Evolutionary conservation across 1,284 basidiomycete species (phyloP).

Genomic region (Grifola frondosa): DNA sequence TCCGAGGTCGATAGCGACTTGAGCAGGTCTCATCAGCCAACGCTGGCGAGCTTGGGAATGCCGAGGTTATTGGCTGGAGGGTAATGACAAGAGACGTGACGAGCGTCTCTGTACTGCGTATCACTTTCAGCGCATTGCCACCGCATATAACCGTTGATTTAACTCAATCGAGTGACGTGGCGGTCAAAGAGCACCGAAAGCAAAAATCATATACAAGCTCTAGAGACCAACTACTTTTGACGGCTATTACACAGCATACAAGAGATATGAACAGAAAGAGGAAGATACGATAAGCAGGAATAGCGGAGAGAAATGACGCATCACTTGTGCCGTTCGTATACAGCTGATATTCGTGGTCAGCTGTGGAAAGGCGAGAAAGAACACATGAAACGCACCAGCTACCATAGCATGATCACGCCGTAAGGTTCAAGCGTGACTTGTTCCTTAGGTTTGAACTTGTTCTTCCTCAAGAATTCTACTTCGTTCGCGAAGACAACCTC

Average conservation of each 20-base stretch:
- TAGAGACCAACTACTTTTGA: conserved; percentile 27
- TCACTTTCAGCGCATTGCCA: too few relatives aligned
- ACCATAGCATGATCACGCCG: conserved; percentile 84
- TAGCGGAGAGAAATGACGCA: conserved; percentile 10
- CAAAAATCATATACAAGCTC: conserved; percentile 1
- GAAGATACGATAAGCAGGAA: conserved; percentile 10
- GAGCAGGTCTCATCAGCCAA: conserved; percentile 56
- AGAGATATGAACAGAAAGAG: conserved; percentile 19
- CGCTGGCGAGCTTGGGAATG: conserved; percentile 12
- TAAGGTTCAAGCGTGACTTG: conserved; percentile 90
- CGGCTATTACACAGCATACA: conserved; percentile 25
- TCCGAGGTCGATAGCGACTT: conserved; percentile 70
- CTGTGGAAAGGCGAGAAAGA: background rate
- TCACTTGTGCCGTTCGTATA: conserved; percentile 50
- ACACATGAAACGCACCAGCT: conserved; percentile 43
- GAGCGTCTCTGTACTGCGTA: conserved; percentile 13
- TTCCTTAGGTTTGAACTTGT: conserved; percentile 90
- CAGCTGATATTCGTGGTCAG: conserved; percentile 36
- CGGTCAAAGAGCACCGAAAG: conserved; percentile 7
- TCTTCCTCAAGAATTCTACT: conserved; percentile 81
- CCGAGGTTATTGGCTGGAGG: conserved; percentile 8
- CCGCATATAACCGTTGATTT: conserved; percentile 22
- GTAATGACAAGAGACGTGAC: conserved; percentile 4
- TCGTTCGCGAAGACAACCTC: conserved; percentile 91
- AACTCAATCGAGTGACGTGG: too few relatives aligned